A percentile compares a stretch with the other conserved stretches of the same genome.
These are phyloP conservation scores for Camellia lanceoleosa DNA, from an alignment of 148 eudicot species.

Conservation along the genomic window DNA sequence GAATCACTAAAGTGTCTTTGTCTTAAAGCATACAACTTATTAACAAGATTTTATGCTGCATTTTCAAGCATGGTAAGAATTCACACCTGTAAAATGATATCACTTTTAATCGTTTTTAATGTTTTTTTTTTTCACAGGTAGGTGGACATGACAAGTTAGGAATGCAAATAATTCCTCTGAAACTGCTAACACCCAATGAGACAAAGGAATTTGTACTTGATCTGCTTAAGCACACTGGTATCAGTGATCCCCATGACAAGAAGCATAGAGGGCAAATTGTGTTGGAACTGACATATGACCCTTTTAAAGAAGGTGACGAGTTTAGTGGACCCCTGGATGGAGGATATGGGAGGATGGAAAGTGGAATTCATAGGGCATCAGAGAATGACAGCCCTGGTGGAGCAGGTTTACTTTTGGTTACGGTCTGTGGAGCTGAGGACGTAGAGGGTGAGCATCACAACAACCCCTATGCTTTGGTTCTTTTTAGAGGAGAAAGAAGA, in stretches of 20 bases:
- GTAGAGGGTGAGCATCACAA: slow-evolving; percentile 68
- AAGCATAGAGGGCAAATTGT: slow-evolving; percentile 67
- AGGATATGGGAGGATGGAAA: slow-evolving; percentile 21
- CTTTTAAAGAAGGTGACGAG: slow-evolving; percentile 51
- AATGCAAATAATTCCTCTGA: slow-evolving; percentile 63
- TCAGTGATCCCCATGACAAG: slow-evolving; percentile 42
- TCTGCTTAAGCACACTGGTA: slow-evolving; percentile 51
- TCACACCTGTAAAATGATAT: not conserved
- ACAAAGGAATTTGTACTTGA: slow-evolving; percentile 54
- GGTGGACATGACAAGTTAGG: slow-evolving; percentile 79
- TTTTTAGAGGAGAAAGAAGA: slow-evolving; percentile 70
- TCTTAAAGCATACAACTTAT: too few relatives aligned
- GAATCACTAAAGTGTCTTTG: too few relatives aligned
- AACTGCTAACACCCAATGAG: slow-evolving; percentile 53
- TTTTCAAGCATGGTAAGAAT: not conserved
- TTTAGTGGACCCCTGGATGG: slow-evolving; percentile 28
- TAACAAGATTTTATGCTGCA: too few relatives aligned
- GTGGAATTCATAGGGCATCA: slow-evolving; percentile 21
- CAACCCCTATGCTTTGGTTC: slow-evolving; percentile 63
- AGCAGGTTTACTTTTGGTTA: slow-evolving; percentile 71
- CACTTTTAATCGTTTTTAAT: not conserved
- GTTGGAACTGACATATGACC: slow-evolving; percentile 65
- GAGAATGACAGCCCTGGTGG: slow-evolving; percentile 39
- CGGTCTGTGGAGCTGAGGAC: slow-evolving; percentile 66
- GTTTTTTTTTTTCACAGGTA: slow-evolving; percentile 40